Evolutionary conservation across 768 basidiomycete species (phyloP), one percentile per base, ranked within the genome.

Genomic region (Suillus ampliporus): DNA sequence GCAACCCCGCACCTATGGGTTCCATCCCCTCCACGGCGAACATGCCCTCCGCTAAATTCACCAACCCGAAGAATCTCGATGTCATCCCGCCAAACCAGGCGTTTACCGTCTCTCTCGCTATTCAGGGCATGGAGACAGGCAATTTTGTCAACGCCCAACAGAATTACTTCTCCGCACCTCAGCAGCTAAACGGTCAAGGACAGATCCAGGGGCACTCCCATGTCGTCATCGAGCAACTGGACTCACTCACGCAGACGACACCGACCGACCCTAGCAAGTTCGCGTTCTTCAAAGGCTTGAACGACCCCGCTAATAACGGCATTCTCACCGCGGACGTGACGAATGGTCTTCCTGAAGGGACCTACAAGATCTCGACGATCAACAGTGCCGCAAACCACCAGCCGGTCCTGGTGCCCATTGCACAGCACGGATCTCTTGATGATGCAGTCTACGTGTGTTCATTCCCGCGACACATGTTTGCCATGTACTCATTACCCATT

Each of bases 1-100:
- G 87, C 75, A 89, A 89, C 73, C 82, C 84, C 26, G 80, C 82
- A 8, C 83, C 84, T 7, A 86, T 87, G 74, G 85, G 84, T 65
- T 70, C 78, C 57, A 86, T 90, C 67, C 82, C 81, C 4, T 77
- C 82, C 21, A 72, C 74, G 15, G 68, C 76, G 60, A 80, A 79
- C 61, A 79, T 82, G 76, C 85, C 87, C 7, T 79, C 81, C 5
- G 74, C 76, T 63, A 86, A 84, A 68, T 83, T 85, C 71, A 67
- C 71, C 26, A 78, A 72, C 61, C 65, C 72, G 41, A 82, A 80
- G 69, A 82, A 82, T 54, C 75, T 73, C 56, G 79, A 71, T 44
- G 78, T 76, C 31, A 77, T 89, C 64, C 69, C 76, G 9, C 78
- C 83, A 19, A 77, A 84, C 74, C 67, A 69, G 60, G 69, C 76